phyloP scores from a whole-genome alignment of 371 early-diverging fungal species.

The Mortierella sp. region DNA sequence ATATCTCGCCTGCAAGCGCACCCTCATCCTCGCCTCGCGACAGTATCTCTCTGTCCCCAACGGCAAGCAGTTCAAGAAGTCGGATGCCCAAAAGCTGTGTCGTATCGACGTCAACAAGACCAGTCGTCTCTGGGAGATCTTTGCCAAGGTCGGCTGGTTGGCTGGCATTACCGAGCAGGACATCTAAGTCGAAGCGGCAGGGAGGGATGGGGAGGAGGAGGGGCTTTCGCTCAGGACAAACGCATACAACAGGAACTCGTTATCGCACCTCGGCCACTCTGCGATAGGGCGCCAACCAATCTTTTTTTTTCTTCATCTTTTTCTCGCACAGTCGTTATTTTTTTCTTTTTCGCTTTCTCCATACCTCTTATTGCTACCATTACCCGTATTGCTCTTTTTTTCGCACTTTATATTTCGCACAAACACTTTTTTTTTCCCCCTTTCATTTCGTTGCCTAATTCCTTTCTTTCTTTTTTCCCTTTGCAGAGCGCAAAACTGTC shows the following conservation, averaged over 20 bases:
- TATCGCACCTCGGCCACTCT: neutral
- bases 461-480: neutral
- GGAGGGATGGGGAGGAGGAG: neutral
- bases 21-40: constrained; percentile 68
- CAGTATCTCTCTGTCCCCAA: constrained; percentile 45
- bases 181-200: constrained; percentile 16
- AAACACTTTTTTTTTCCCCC: neutral
- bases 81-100: constrained; percentile 80
- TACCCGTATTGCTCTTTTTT: neutral
- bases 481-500: constrained; percentile 12
- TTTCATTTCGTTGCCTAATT: neutral
- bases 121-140: constrained; percentile 75
- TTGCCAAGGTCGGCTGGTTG: constrained; percentile 70
- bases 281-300: neutral
- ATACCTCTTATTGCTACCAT: neutral
- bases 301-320: neutral
- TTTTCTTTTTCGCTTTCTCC: neutral
- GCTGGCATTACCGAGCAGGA: constrained; percentile 41
- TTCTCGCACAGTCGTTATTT: neutral
- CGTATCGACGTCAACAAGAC: constrained; percentile 84
- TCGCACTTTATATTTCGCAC: neutral
- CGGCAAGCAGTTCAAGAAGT: constrained; percentile 69
- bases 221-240: neutral
- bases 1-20: constrained; percentile 73
- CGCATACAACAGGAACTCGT: too few relatives aligned